Evolutionary conservation across 345 rosid genomes (phyloP).

Genomic region (Jatropha curcas): DNA sequence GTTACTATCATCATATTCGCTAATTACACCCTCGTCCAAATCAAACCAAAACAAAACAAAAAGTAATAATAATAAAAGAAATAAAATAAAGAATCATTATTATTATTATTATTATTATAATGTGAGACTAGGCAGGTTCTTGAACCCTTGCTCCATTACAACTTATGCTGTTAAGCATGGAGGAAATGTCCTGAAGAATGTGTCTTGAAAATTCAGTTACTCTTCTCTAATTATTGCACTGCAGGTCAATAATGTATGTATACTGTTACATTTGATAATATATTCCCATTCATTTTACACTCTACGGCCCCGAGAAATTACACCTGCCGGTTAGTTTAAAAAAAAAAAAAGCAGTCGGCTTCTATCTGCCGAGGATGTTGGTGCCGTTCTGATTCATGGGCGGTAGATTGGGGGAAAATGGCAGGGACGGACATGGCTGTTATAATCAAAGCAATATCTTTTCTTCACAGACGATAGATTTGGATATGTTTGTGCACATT

Average conservation of each 20-base stretch:
- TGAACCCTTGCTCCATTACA: not conserved
- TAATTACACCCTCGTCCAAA: no score
- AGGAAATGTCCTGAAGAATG: slow-evolving; percentile 5
- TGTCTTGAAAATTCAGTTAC: not conserved
- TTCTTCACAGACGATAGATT: not conserved
- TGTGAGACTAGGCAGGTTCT: not conserved
- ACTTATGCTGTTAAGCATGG: not conserved
- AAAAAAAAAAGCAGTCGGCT: no score
- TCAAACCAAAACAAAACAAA: no score
- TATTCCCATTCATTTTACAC: no score
- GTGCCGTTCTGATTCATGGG: not conserved
- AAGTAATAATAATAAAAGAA: no score
- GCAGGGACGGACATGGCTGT: not conserved
- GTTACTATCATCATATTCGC: not conserved
- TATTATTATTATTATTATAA: no score
- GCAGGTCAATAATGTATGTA: no score
- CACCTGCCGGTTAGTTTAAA: no score
- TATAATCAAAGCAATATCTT: not conserved
- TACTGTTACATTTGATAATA: no score
- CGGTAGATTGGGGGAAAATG: not conserved
- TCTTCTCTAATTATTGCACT: not conserved
- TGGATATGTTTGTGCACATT: not conserved
- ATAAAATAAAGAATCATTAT: no score
- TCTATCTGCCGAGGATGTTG: not conserved
- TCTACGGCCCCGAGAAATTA: no score